Evolutionary conservation across 2,329 filamentous ascomycete genomes (phyloP), one percentile per base, ranked within the genome.

Genomic region (Fusarium sp.): DNA sequence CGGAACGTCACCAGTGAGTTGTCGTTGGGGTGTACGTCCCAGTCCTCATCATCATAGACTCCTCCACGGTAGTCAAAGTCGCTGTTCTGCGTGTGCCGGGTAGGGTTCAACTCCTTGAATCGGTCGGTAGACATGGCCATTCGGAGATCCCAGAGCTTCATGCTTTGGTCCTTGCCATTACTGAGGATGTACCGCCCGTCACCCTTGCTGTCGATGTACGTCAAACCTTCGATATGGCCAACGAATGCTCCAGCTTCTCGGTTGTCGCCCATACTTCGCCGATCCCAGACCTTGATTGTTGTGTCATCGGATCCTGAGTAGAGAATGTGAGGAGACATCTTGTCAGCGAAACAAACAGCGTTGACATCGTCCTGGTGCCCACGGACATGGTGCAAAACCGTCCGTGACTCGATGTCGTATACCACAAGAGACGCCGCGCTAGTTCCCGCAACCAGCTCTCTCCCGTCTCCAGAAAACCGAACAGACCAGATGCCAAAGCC

Each of bases 231-330:
- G 63, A 89, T 87, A 76, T 93, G 91, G 4, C 91, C 91, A 27
- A 92, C 86, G 71, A 93, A 93, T 1, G 90, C 90, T 12, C 90
- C 91, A 0, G 90, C 90, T 68, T 90, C 88, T 33, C 96, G 90
- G 3, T 91, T 91, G 78, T 98, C 95, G 45, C 94, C 94, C 87
- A 98, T 96, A 82, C 93, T 96, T 85, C 97, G 90, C 57, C 96
- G 90, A 80, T 99, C 97, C 97, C 97, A 99, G 3, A 99, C 95
- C 80, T 98, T 97, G 78, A 98, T 90, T 1, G 95, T 97, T 3
- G 94, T 92, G 80, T 99, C 97, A 80, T 99, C 97, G 0, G 95
- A 98, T 22, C 97, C 97, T 0, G 95, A 98, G 84, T 98, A 98
- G 4, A 99, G 87, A 70, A 98, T 96, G 80, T 99, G 95, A 1